Conservation (phyloP, 176 grass and related monocot genomes). For the Ensete glaucum region DNA sequence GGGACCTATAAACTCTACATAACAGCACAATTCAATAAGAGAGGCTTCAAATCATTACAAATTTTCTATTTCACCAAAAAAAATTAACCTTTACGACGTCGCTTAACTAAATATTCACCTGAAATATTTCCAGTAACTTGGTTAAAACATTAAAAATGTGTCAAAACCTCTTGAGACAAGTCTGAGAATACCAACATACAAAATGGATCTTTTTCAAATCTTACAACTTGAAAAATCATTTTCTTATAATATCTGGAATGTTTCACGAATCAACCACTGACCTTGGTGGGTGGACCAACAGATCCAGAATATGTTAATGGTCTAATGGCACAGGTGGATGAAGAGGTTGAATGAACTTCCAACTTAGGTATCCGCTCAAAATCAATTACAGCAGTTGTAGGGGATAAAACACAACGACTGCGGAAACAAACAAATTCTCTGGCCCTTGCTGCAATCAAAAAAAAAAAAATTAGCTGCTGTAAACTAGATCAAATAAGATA, state of each 20-base stretch:
- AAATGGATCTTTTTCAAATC: neutral
- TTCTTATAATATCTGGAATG: neutral
- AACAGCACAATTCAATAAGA: neutral
- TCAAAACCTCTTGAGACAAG: too few relatives aligned
- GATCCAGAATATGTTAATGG: slow-evolving; percentile 7
- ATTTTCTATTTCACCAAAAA: too few relatives aligned
- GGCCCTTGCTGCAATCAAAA: slow-evolving; percentile 3
- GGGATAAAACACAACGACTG: slow-evolving; percentile 8
- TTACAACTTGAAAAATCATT: neutral
- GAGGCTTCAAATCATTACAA: neutral
- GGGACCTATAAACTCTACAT: neutral
- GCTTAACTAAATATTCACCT: neutral
- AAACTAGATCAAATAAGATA: neutral
- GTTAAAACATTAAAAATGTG: neutral
- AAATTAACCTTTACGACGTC: too few relatives aligned
- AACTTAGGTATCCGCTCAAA: slow-evolving; percentile 2
- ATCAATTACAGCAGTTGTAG: slow-evolving; percentile 10
- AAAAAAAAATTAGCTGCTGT: neutral
- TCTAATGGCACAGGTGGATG: neutral
- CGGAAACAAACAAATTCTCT: slow-evolving; percentile 14
- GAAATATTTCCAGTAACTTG: neutral
- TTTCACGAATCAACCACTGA: neutral
- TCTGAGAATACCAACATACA: neutral
- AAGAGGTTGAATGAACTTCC: slow-evolving; percentile 9
- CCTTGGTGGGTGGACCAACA: slow-evolving; percentile 13